phyloP scores from a whole-genome alignment of 1,139 yeast genomes.

The Magnusiomyces suaveolens region DNA sequence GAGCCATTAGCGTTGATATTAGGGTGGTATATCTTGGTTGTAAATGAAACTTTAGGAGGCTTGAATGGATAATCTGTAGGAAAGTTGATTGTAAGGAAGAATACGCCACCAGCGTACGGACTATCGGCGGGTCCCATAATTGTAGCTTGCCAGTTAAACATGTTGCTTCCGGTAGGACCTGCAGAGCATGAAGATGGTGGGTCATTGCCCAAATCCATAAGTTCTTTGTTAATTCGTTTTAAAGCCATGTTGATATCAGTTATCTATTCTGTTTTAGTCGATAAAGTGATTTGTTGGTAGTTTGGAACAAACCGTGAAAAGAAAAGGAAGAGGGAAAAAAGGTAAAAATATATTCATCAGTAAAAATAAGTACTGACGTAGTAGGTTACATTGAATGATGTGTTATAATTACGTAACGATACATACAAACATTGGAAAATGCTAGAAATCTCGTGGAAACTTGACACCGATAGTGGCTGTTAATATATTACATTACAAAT shows the following conservation, averaged over 20 bases:
- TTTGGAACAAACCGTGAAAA: background rate
- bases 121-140: slow-evolving; percentile 94
- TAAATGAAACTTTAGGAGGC: slow-evolving; percentile 87
- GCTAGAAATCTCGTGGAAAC: no score
- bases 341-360: background rate
- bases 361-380: background rate
- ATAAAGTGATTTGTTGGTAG: background rate
- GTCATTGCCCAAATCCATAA: slow-evolving; percentile 92
- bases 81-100: slow-evolving; percentile 82
- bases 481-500: no score
- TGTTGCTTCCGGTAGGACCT: slow-evolving; percentile 95
- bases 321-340: background rate
- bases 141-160: slow-evolving; percentile 95
- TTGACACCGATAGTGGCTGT: no score
- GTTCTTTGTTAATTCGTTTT: slow-evolving; percentile 92
- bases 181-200: slow-evolving; percentile 99
- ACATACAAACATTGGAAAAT: background rate
- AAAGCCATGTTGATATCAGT: slow-evolving; percentile 50
- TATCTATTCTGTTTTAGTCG: background rate
- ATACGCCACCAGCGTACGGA: slow-evolving; percentile 89
- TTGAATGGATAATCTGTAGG: slow-evolving; percentile 93
- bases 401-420: background rate
- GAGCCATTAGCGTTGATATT: slow-evolving; percentile 83
- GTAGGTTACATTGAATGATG: background rate
- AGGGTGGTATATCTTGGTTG: slow-evolving; percentile 86